Evolutionary conservation across 1,284 basidiomycete species (phyloP), one percentile per base, ranked within the genome.

Genomic region (Violaceomyces palustris): DNA sequence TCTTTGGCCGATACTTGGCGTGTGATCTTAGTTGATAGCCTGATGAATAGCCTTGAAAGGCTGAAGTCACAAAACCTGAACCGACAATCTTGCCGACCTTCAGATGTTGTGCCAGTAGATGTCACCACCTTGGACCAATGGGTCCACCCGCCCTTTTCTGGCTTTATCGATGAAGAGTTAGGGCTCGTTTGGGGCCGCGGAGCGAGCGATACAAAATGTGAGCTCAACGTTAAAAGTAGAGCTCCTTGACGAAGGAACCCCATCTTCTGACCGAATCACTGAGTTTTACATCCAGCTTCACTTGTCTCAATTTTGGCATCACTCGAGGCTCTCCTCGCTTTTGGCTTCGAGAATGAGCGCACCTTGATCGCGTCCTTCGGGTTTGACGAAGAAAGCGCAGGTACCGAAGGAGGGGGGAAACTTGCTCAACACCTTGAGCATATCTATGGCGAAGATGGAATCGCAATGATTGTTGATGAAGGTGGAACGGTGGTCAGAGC

Each of bases 331-430:
- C 72, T 81, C 17, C 53, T 78, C 23, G 75, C 73, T 2, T 31
- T 49, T 6, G 50, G 42, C 19, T 80, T 72, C 54, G 47, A 71
- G 45, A 79, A 79, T 2, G 49, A 60, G 27, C 62, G 75, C 17
- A 62, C 58, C 3, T 71, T 86, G 25, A 75, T 86, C 15, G 74
- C 84, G 21, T 79, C 81, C 0, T 82, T 81, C 38, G 85, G 85
- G 6, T 82, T 81, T 44, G 84, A 87, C 59, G 85, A 86, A 62
- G 85, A 87, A 70, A 35, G 49, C 4, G 25, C 54, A 22, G 61
- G 60, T 31, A 42, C 56, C 18, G 24, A 61, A 72, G 74, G 70
- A 65, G 74, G 52, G 6, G 25, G 27, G 19, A 19, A 50, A 27
- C 47, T 71, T 10, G 57, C 55, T 3, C 27, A 37, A 9, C 47